phyloP scores from a whole-genome alignment of 2,329 filamentous ascomycete genomes.

The Monilinia fructigena region DNA sequence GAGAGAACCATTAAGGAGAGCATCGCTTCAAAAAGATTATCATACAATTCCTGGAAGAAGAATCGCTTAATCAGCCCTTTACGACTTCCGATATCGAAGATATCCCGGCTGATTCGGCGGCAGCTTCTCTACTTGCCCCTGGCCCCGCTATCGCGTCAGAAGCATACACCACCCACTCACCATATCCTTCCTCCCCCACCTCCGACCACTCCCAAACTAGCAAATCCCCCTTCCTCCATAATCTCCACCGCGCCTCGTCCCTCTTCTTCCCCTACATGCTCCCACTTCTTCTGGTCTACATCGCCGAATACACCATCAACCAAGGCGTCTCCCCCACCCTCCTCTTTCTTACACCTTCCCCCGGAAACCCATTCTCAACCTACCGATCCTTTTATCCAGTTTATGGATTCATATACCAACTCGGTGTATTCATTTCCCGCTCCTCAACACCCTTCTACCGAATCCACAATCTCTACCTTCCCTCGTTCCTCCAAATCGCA shows the following conservation, averaged over 20 bases:
- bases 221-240: conserved; percentile 43
- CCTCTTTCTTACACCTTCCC: conserved; percentile 84
- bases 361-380: conserved; percentile 71
- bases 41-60: conserved; percentile 40
- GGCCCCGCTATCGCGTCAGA: conserved; percentile 44
- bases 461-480: conserved; percentile 76
- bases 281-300: conserved; percentile 85
- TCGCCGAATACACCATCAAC: conserved; percentile 95
- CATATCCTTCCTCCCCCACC: conserved; percentile 20
- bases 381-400: conserved; percentile 91
- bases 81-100: conserved; percentile 29
- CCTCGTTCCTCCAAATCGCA: conserved; percentile 74
- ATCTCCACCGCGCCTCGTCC: conserved; percentile 64
- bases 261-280: conserved; percentile 84
- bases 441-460: conserved; percentile 85
- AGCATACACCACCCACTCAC: conserved; percentile 42
- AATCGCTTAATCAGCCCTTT: conserved; percentile 41
- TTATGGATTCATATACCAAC: conserved; percentile 91
- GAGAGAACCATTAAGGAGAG: conserved; percentile 57
- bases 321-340: too few species aligned
- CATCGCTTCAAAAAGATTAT: conserved; percentile 51
- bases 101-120: conserved; percentile 44
- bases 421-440: conserved; percentile 93
- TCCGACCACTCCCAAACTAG: neutral
- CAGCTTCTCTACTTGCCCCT: conserved; percentile 46